These are phyloP conservation scores for Botryosphaeria dothidea DNA, from an alignment of 2,329 filamentous ascomycete species.

Conservation along the genomic window DNA sequence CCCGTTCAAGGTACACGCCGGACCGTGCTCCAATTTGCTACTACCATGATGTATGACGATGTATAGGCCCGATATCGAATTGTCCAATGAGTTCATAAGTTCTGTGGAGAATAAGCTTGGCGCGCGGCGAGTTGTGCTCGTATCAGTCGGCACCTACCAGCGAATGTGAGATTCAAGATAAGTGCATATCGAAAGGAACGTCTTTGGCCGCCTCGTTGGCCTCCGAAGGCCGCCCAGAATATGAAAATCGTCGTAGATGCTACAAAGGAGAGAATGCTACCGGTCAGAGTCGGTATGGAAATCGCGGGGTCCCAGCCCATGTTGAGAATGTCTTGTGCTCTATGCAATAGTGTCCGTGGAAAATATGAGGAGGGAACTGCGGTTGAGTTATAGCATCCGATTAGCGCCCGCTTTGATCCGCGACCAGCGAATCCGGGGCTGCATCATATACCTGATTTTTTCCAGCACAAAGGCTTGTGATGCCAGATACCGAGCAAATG, in stretches of 20 bases:
- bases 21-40: conserved; percentile 34
- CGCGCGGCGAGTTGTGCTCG: too few relatives aligned
- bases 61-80: conserved; percentile 44
- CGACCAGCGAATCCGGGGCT: too few relatives aligned
- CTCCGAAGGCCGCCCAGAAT: conserved; percentile 24
- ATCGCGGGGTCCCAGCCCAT: neutral
- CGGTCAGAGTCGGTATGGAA: conserved; percentile 24
- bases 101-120: conserved; percentile 34
- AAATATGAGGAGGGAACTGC: neutral
- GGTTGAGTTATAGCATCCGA: neutral
- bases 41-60: conserved; percentile 31
- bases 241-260: conserved; percentile 23
- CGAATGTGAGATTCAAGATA: conserved; percentile 27
- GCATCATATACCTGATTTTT: too few relatives aligned
- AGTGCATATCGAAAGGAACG: conserved; percentile 28
- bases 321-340: neutral
- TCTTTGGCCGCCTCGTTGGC: conserved; percentile 20
- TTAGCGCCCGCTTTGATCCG: neutral
- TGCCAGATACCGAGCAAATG: too few relatives aligned
- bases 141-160: conserved; percentile 21
- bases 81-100: conserved; percentile 45
- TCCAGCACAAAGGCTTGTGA: too few relatives aligned
- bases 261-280: conserved; percentile 25
- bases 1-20: conserved; percentile 46
- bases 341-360: neutral